Base-by-base conservation (phyloP, 352 stramenopile genomes). In the Phytophthora idaei region DNA sequence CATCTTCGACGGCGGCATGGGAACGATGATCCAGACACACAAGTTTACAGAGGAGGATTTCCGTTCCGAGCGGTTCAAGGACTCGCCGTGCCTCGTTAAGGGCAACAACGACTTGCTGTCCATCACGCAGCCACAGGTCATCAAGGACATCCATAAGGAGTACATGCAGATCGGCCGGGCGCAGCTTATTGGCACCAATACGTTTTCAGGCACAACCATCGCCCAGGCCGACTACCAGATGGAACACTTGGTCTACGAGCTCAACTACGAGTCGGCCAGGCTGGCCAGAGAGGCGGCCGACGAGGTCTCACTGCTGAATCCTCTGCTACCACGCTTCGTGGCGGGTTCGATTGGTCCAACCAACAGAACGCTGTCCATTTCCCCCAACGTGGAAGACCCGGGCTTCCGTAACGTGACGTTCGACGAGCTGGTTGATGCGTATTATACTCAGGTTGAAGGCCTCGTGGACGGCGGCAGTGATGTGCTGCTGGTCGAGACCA, bases 21-120 rank as follows among this genome's bases (percentile, higher is more conserved):
- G 96, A 42, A 99, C 96, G 28, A 99, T 99, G 97, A 99, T 99
- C 74, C 97, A 99, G 71, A 73, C 86, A 52, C 72, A 92, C 71
- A 93, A 89, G 71, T 83, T 99, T 37, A 85, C 94, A 29, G 97
- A 99, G 66, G 94, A 97, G 53, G 96, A 98, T 55, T 99, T 98
- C 80, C 87, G 97, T 44, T 94, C 89, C 39, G 95, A 99, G 47
- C 86, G 90, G 8, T 99, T 98, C 73, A 89, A 92, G 59, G 87
- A 99, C 68, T 98, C 71, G 28, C 37, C 42, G 39, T 92, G 90
- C 65, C 90, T 97, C 42, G 94, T 98, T 12, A 98, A 98, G 79
- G 97, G 97, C 34, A 99, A 99, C 89, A 99, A 99, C 76, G 97
- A 99, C 74, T 80, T 99, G 77, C 73, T 99, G 48, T 97, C 93